Percentiles rank a stretch among this genome's conserved stretches.
Evolutionary conservation across 768 basidiomycete genomes (phyloP).

Genomic region (Postia placenta): DNA sequence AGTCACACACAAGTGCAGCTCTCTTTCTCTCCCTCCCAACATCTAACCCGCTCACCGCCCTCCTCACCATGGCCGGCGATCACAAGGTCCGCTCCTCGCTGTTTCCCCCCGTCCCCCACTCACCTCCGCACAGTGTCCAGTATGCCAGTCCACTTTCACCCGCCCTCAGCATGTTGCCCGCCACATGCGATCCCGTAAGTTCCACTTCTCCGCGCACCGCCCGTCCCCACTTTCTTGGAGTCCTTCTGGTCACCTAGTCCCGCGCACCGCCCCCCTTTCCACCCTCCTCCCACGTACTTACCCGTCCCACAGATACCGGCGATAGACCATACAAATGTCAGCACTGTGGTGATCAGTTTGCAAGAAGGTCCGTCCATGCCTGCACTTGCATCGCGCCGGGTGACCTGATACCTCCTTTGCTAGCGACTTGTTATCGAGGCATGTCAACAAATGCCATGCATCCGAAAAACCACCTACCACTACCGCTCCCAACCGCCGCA

Average conservation of each 20-base stretch:
- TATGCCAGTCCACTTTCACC: constrained; percentile 84
- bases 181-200: constrained; percentile 88
- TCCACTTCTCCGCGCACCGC: constrained; percentile 9
- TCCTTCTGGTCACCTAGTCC: constrained; percentile 14
- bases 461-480: constrained; percentile 53
- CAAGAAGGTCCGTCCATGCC: constrained; percentile 52
- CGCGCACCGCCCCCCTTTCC: constrained; percentile 7
- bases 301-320: constrained; percentile 59
- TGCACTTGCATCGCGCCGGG: constrained; percentile 2
- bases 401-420: background rate
- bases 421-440: constrained; percentile 80
- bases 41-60: background rate
- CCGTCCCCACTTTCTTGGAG: constrained; percentile 2
- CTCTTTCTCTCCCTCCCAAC: constrained; percentile 3
- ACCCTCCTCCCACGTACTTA: constrained; percentile 3
- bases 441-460: constrained; percentile 85
- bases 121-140: constrained; percentile 49
- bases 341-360: constrained; percentile 86
- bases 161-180: constrained; percentile 86
- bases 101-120: constrained; percentile 9
- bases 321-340: constrained; percentile 88
- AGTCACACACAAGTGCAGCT: background rate
- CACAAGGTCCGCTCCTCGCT: constrained; percentile 22
- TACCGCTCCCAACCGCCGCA: constrained; percentile 43
- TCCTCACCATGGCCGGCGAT: constrained; percentile 24